A percentile compares a stretch with the other conserved stretches of the same genome.
phyloP scores from a whole-genome alignment of 768 basidiomycete genomes.

The Tylopilus felleus region DNA sequence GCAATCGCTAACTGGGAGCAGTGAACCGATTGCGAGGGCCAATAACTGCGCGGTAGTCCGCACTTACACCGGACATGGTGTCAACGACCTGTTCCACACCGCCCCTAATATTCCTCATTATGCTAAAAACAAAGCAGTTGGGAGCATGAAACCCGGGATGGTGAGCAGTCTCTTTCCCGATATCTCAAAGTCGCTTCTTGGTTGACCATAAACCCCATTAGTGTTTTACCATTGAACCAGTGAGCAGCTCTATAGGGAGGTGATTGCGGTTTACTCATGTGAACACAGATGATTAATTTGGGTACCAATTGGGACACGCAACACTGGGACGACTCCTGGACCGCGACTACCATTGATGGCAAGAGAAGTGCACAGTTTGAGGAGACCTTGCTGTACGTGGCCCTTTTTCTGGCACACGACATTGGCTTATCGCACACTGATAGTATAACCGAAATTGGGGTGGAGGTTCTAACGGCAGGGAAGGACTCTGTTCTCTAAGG shows the following conservation, averaged over 20 bases:
- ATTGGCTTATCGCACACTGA: constrained; percentile 15
- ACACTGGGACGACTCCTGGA: constrained; percentile 97
- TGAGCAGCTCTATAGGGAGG: constrained; percentile 31
- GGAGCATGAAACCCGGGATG: constrained; percentile 93
- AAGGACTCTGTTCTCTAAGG: constrained; percentile 26
- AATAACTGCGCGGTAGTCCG: constrained; percentile 89
- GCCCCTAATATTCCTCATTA: constrained; percentile 92
- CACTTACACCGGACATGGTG: constrained; percentile 89
- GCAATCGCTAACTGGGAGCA: constrained; percentile 27
- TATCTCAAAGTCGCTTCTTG: not conserved
- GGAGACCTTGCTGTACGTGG: constrained; percentile 86
- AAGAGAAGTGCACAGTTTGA: constrained; percentile 95
- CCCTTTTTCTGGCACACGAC: not conserved
- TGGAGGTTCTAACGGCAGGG: constrained; percentile 79
- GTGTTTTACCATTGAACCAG: constrained; percentile 80
- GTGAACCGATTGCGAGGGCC: constrained; percentile 81
- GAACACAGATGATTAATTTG: constrained; percentile 83
- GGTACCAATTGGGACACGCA: constrained; percentile 72
- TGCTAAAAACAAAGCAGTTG: constrained; percentile 89
- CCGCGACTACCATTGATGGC: constrained; percentile 89
- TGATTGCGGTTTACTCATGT: constrained; percentile 1
- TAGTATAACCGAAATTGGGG: constrained; percentile 89
- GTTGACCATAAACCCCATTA: constrained; percentile 21
- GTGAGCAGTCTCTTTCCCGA: constrained; percentile 40
- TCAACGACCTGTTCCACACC: constrained; percentile 82